These are phyloP conservation scores for Nidularia sp. DNA, from an alignment of 768 basidiomycete species.

Conservation along the genomic window DNA sequence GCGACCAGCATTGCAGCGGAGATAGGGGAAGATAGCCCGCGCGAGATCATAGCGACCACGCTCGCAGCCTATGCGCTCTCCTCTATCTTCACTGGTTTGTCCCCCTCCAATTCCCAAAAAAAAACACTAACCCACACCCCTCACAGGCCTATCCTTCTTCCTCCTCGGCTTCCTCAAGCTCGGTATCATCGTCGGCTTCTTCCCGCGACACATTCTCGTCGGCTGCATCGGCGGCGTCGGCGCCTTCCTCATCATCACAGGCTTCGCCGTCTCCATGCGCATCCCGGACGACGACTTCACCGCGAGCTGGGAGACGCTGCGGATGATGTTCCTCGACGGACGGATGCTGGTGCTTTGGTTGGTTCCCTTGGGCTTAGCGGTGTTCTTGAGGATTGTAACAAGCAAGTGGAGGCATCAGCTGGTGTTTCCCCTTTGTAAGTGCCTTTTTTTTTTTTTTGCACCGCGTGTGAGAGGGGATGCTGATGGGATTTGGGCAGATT, in stretches of 20 bases:
- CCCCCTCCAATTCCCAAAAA: constrained; percentile 8
- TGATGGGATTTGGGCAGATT: constrained; percentile 44
- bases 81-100: constrained; percentile 78
- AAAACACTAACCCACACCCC: no score
- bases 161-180: constrained; percentile 80
- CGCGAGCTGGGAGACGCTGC: constrained; percentile 60
- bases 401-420: constrained; percentile 80
- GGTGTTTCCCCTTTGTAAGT: constrained; percentile 83
- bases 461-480: not conserved
- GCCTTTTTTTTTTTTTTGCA: constrained; percentile 1
- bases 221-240: constrained; percentile 98
- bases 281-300: constrained; percentile 76
- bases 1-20: constrained; percentile 69
- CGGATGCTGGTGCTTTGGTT: constrained; percentile 76
- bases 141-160: constrained; percentile 73
- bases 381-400: constrained; percentile 77
- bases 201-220: constrained; percentile 95
- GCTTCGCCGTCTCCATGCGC: constrained; percentile 81
- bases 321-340: constrained; percentile 58
- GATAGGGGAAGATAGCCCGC: constrained; percentile 65
- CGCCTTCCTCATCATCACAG: constrained; percentile 69
- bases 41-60: constrained; percentile 85
- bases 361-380: constrained; percentile 72
- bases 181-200: constrained; percentile 88
- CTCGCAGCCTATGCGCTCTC: constrained; percentile 85